Conservation (phyloP, 345 rosid genomes). For the Toxicodendron radicans region DNA sequence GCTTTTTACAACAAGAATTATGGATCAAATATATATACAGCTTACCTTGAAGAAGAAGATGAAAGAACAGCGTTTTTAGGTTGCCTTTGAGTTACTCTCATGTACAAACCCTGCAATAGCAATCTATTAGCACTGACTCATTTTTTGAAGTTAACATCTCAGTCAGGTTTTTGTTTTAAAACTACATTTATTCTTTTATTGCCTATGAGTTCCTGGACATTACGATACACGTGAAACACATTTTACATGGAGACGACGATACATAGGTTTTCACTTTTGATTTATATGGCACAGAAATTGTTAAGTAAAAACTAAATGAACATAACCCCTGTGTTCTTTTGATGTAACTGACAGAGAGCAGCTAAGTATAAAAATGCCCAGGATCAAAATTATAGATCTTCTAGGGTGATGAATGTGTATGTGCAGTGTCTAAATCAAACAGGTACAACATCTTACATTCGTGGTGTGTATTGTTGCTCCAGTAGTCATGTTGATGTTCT, state of each 20-base stretch:
- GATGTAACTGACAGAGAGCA: too few species aligned
- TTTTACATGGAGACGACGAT: too few species aligned
- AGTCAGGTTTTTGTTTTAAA: background rate
- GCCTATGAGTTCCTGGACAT: background rate
- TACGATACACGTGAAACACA: background rate
- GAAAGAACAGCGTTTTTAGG: constrained; percentile 22
- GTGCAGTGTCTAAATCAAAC: background rate
- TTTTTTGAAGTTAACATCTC: background rate
- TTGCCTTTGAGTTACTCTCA: constrained; percentile 62
- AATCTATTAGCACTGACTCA: background rate
- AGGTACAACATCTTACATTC: constrained; percentile 41
- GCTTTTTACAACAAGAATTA: background rate
- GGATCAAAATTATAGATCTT: background rate
- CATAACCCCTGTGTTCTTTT: background rate
- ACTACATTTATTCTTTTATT: background rate
- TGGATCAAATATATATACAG: background rate
- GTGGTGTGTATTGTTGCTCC: constrained; percentile 96
- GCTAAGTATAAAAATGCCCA: background rate
- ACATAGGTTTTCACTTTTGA: background rate
- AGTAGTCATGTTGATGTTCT: constrained; percentile 88
- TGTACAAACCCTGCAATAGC: constrained; percentile 76
- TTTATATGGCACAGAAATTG: background rate
- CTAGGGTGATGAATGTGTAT: background rate
- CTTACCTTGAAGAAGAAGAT: constrained; percentile 37
- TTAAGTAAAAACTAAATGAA: background rate